Conservation (phyloP, 345 rosid species). For the Eucalyptus erythrocorys region DNA sequence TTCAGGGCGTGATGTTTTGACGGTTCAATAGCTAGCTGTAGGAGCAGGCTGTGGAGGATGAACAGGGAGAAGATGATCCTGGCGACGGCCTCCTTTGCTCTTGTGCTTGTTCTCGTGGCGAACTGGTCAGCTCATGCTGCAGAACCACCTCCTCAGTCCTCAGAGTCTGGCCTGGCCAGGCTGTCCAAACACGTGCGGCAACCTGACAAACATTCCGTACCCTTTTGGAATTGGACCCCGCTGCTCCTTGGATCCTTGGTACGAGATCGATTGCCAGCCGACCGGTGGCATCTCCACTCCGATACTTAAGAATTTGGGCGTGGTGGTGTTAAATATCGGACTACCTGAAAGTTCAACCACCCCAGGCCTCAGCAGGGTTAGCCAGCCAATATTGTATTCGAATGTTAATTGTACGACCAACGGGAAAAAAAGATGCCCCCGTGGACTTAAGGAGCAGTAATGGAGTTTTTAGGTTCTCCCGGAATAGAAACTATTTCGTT, state of each 20-base stretch:
- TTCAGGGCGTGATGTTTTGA: background rate
- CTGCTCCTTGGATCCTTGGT: background rate
- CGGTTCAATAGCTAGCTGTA: background rate
- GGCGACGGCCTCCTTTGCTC: background rate
- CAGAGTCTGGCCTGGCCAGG: background rate
- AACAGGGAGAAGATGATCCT: background rate
- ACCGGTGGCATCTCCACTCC: background rate
- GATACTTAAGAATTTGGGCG: background rate
- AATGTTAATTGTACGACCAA: background rate
- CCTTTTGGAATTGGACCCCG: background rate
- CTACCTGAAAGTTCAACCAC: background rate
- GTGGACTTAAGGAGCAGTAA: background rate
- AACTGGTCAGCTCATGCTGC: no score
- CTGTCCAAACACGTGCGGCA: background rate
- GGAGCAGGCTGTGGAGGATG: background rate
- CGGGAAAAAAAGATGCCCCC: fast-evolving
- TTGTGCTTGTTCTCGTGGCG: background rate
- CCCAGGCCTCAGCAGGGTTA: background rate
- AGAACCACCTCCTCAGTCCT: background rate
- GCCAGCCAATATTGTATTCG: background rate
- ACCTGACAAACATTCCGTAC: background rate
- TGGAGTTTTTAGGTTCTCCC: background rate
- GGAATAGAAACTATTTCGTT: background rate
- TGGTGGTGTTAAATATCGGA: background rate
- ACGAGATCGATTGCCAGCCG: background rate